Base-by-base conservation (phyloP, 495 filamentous ascomycete species). In the Penicillium bialowiezense region DNA sequence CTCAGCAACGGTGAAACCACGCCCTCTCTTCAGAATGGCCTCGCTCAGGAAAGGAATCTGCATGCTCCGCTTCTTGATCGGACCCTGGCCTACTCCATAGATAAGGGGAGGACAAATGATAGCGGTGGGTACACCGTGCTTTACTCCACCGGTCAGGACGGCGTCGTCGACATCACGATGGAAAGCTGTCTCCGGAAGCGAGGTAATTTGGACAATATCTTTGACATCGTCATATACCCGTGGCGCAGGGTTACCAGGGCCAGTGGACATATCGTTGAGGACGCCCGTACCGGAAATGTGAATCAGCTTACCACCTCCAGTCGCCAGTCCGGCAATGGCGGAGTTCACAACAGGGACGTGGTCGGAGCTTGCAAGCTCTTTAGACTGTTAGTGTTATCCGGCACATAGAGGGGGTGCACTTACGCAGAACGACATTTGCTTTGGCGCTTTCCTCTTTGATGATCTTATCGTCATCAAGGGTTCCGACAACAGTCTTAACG, bases 341-440 rank as follows among this genome's bases (percentile, higher is more conserved):
- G n/a, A n/a, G n/a, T 48, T 40, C n/a, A 40, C 45, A 23, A 31
- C 34, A 10, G 45, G 45, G 10, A 48, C 31, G 15, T 48, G 36
- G 17, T 48, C 45, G 14, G 34, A 48, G 17, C 35, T 40, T 13
- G 45, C 45, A 26, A 40, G 9, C 7, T 48, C 45, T 48, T 5
- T 6, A 31, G 28, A 6, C 28, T 6, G 12, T 31, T 31, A 5
- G 12, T 31, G 28, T 31, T 5, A 12, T 31, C 12, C 28, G 5
- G 28, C 5, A 31, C 28, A 33, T 4, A 15, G n/a, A 18, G 2
- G 26, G n/a, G n/a, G n/a, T 8, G 1, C 4, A 71, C 75, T 38
- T 55, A 81, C 80, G 72, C 50, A 80, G 68, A 9, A 84, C 76
- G 46, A 83, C 78, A 48, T 84, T 74, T 3, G 74, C 79, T 24